Percentiles rank a stretch among this genome's conserved stretches.
These are phyloP conservation scores for Phytophthora hybrid DNA, from an alignment of 352 stramenopile genomes.

Conservation along the genomic window DNA sequence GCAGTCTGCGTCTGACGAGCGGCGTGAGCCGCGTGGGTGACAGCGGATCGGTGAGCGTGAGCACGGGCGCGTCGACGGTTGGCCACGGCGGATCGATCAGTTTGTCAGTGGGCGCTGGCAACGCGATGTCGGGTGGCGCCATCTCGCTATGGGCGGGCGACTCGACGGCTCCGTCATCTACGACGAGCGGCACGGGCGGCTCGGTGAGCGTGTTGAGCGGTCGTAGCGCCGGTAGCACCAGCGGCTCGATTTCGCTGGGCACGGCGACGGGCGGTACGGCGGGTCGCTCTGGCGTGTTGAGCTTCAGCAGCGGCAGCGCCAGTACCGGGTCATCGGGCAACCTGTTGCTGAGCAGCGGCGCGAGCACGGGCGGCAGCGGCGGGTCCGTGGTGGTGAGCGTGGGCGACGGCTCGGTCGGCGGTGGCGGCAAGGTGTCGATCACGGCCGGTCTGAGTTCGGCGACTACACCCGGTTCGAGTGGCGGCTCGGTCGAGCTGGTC, in stretches of 20 bases:
- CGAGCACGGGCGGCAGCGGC: slow-evolving; percentile 4
- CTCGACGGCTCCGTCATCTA: not conserved
- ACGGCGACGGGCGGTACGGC: slow-evolving; percentile 6
- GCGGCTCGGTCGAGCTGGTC: slow-evolving; percentile 11
- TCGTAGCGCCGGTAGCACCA: slow-evolving; percentile 22
- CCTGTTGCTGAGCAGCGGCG: slow-evolving; percentile 14
- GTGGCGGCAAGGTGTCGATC: slow-evolving; percentile 20
- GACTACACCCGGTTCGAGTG: not conserved
- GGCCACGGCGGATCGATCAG: slow-evolving; percentile 16
- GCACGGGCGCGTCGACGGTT: slow-evolving; percentile 10
- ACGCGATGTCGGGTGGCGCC: slow-evolving; percentile 19
- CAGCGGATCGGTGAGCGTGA: slow-evolving; percentile 21
- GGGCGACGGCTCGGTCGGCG: slow-evolving; percentile 8
- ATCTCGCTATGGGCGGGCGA: slow-evolving; percentile 20
- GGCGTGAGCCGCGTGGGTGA: slow-evolving; percentile 23
- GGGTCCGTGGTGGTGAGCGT: slow-evolving; percentile 21
- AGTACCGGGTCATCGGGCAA: slow-evolving; percentile 15
- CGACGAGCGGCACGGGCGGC: slow-evolving; percentile 7
- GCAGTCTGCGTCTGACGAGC: slow-evolving; percentile 12
- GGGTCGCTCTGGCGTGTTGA: slow-evolving; percentile 16
- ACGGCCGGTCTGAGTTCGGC: slow-evolving; percentile 14
- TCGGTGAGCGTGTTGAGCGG: slow-evolving; percentile 27
- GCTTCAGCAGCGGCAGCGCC: slow-evolving; percentile 12
- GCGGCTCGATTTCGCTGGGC: slow-evolving; percentile 25
- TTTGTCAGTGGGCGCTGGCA: slow-evolving; percentile 3